A percentile compares a stretch with the other conserved stretches of the same genome.
Conservation (phyloP, 2,329 filamentous ascomycete genomes). For the Fusarium nygamai region DNA sequence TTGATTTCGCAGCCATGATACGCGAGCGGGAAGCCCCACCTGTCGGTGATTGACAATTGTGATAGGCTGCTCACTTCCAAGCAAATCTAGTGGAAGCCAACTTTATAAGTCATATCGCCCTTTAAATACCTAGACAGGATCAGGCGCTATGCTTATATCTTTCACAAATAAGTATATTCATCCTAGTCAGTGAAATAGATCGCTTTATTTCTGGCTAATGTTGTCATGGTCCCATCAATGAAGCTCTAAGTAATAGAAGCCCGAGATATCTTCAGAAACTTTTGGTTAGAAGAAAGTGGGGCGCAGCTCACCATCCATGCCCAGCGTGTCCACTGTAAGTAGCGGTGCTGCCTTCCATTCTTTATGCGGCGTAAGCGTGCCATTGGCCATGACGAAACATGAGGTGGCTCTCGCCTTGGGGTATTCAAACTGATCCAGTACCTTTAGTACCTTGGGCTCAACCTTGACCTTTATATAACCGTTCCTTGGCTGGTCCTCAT, state of each 20-base stretch:
- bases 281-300: slow-evolving; percentile 34
- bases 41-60: slow-evolving; percentile 1
- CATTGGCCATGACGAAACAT: slow-evolving; percentile 44
- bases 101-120: not conserved
- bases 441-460: not conserved
- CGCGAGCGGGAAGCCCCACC: slow-evolving; percentile 18
- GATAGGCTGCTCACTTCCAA: not conserved
- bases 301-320: slow-evolving; percentile 7
- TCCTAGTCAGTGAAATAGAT: not conserved
- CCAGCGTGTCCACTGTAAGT: slow-evolving; percentile 31
- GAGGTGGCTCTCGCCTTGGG: slow-evolving; percentile 27
- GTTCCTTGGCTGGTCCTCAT: not conserved
- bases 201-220: not conserved
- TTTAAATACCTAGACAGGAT: not conserved
- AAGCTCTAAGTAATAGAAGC: not conserved
- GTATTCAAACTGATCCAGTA: slow-evolving; percentile 26
- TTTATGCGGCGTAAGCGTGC: slow-evolving; percentile 39
- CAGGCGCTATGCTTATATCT: not conserved
- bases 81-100: not conserved
- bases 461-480: slow-evolving; percentile 16
- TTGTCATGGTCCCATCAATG: not conserved
- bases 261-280: slow-evolving; percentile 4
- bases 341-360: slow-evolving; percentile 37
- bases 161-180: not conserved
- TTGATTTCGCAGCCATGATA: slow-evolving; percentile 18